Percentiles rank a stretch among this genome's conserved stretches.
These are phyloP conservation scores for Microsporum ferrugineum DNA, from an alignment of 2,329 filamentous ascomycete genomes.

Conservation along the genomic window DNA sequence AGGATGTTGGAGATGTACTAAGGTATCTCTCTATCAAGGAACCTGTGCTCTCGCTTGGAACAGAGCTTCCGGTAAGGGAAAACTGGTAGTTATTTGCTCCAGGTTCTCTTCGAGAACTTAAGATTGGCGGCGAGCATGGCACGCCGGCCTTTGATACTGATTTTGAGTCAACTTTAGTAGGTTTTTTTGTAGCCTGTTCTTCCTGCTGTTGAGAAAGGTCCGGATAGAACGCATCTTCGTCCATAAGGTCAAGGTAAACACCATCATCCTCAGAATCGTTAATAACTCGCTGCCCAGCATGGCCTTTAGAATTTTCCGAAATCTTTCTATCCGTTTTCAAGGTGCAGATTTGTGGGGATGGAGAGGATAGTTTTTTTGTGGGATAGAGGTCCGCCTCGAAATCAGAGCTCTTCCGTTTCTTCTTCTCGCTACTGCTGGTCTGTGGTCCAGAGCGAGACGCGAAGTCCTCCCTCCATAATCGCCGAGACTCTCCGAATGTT, in stretches of 20 bases:
- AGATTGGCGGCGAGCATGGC: neutral
- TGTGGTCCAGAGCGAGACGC: conserved; percentile 28
- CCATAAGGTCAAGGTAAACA: conserved; percentile 6
- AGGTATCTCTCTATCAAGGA: conserved; percentile 24
- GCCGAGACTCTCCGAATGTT: conserved; percentile 31
- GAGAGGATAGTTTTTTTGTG: conserved; percentile 19
- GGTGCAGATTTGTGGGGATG: conserved; percentile 2
- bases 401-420: conserved; percentile 41
- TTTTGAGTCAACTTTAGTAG: neutral
- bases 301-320: conserved; percentile 7
- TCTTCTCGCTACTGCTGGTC: conserved; percentile 32
- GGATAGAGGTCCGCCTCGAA: conserved; percentile 30
- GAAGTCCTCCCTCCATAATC: conserved; percentile 36
- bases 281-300: conserved; percentile 16
- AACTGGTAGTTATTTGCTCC: neutral
- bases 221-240: conserved; percentile 8
- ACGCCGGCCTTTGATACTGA: neutral
- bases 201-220: conserved; percentile 6
- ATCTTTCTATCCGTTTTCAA: conserved; percentile 6
- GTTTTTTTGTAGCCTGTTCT: neutral
- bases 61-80: neutral
- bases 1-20: conserved; percentile 17
- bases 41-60: conserved; percentile 8
- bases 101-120: neutral
- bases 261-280: conserved; percentile 28